Evolutionary conservation across 345 rosid species (phyloP), one percentile per base, ranked within the genome.

Genomic region (Syzygium aqueum): DNA sequence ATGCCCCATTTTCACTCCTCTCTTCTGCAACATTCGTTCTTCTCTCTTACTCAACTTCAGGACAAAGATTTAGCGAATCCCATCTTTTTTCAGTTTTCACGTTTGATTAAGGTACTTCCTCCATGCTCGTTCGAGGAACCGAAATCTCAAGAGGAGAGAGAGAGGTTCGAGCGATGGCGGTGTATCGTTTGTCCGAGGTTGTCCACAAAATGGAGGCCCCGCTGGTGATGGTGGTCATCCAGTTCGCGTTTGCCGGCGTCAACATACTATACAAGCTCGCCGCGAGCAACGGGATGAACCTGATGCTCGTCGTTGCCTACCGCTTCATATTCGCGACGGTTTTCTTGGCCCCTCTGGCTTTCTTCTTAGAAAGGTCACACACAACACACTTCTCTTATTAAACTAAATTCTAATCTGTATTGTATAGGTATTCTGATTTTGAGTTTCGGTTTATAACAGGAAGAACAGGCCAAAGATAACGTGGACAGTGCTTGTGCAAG

Each of bases 401-500:
- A 63, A 28, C 77, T 11, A 65, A 65, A 30, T 65, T 28, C 21
- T 65, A 33, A 17, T 2, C 13, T 33, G 23, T 67, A 67, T 17
- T 33, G 23, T 67, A 67, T 67, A 19, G 13, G 30, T 27, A 21
- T 51, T 21, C 40, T 46, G 33, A 28, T 67, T 52, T 51, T 16
- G 0, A 6, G 15, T 40, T 85, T 85, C 23, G 9, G 43, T 19
- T 56, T 33, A 10, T 7, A 37, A 73, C 90, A 93, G 96, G 93
- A 89, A 91, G 50, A 89, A 30, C 67, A 93, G 91, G 91, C 95
- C 94, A 53, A 93, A 91, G 85, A 54, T 94, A 65, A 92, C 94
- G 33, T 90, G 95, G 92, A 91, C 33, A 17, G 77, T 95, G 33
- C 87, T 91, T 23, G 84, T 90, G 51, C 93, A 90, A 88, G 91